Percentiles rank a stretch among this genome's conserved stretches.
phyloP scores from a whole-genome alignment of 495 filamentous ascomycete species.

The Entonaema liquescens region DNA sequence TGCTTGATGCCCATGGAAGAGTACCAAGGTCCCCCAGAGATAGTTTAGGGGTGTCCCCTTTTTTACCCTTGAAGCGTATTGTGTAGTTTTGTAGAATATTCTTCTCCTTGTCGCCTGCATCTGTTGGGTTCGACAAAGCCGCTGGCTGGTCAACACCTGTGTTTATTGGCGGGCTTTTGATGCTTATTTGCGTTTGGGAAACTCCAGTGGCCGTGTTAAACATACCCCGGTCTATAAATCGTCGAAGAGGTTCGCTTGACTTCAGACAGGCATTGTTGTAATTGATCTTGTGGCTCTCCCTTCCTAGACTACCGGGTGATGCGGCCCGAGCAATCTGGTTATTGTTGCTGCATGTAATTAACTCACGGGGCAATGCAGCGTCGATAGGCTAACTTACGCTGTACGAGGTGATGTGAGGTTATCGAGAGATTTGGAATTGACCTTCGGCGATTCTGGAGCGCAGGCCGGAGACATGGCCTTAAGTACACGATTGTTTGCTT shows the following conservation, averaged over 20 bases:
- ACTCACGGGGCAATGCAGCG: background rate
- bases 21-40: background rate
- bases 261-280: background rate
- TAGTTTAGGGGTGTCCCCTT: background rate
- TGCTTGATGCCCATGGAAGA: background rate
- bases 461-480: background rate
- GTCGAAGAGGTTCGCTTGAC: background rate
- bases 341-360: constrained; percentile 1
- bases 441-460: background rate
- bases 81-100: background rate
- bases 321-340: background rate
- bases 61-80: background rate
- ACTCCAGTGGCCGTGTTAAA: background rate
- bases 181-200: background rate
- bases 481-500: too few relatives aligned
- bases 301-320: background rate
- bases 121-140: background rate
- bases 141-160: background rate
- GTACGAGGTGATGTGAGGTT: background rate
- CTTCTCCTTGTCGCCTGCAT: background rate
- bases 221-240: background rate
- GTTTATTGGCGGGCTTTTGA: background rate
- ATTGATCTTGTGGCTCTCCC: background rate
- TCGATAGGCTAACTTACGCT: constrained; percentile 3
- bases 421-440: background rate